Percentiles rank a stretch among this genome's conserved stretches.
phyloP scores from a whole-genome alignment of 2,329 filamentous ascomycete genomes.

The Cladophialophora exuberans region DNA sequence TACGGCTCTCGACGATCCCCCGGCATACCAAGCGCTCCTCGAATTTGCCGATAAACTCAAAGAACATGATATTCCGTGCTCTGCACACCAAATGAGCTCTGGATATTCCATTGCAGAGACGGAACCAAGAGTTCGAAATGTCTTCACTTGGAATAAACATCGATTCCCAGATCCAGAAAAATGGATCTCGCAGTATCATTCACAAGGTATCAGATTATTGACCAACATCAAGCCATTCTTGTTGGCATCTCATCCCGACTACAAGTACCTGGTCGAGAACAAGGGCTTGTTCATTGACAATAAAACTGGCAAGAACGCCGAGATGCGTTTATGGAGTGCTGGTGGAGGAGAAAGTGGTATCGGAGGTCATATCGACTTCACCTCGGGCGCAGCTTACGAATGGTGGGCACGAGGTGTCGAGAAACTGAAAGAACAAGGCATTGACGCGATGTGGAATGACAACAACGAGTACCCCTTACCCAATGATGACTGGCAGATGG shows the following conservation, averaged over 20 bases:
- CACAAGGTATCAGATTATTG: slow-evolving; percentile 67
- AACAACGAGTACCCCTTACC: slow-evolving; percentile 75
- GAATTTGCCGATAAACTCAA: slow-evolving; percentile 65
- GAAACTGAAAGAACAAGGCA: slow-evolving; percentile 63
- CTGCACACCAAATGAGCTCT: slow-evolving; percentile 72
- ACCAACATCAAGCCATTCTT: slow-evolving; percentile 77
- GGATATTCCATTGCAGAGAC: slow-evolving; percentile 71
- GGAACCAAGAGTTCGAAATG: slow-evolving; percentile 70
- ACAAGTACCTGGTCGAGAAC: slow-evolving; percentile 60
- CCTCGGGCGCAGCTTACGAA: slow-evolving; percentile 65
- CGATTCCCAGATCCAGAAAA: slow-evolving; percentile 70
- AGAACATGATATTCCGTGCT: slow-evolving; percentile 69
- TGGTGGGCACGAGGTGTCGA: slow-evolving; percentile 74
- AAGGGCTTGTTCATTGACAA: slow-evolving; percentile 68
- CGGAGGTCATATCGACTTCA: slow-evolving; percentile 75
- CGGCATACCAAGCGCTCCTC: slow-evolving; percentile 60
- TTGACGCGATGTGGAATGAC: slow-evolving; percentile 78
- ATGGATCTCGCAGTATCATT: slow-evolving; percentile 65
- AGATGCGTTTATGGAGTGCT: slow-evolving; percentile 71
- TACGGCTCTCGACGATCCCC: slow-evolving; percentile 60
- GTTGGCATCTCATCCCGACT: slow-evolving; percentile 68
- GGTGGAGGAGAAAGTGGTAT: slow-evolving; percentile 71
- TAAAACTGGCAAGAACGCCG: slow-evolving; percentile 54
- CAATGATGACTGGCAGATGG: slow-evolving; percentile 67
- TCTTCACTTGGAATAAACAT: slow-evolving; percentile 72